Evolutionary conservation across 352 stramenopile genomes (phyloP).

Genomic region (Globisporangium cylindrosporum): DNA sequence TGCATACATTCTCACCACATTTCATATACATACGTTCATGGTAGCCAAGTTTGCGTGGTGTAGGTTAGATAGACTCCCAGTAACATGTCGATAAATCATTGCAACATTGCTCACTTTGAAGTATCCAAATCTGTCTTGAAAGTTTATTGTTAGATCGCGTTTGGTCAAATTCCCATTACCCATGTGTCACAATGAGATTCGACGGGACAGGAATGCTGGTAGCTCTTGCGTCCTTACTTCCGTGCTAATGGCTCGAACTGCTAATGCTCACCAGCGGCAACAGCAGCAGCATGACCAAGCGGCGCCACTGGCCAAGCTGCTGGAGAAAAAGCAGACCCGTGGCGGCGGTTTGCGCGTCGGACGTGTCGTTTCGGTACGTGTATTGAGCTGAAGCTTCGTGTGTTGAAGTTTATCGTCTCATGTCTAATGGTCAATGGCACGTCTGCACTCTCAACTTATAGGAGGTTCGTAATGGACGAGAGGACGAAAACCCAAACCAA

Average conservation of each 20-base stretch:
- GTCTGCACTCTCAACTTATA: constrained; percentile 7
- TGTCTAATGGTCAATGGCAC: background rate
- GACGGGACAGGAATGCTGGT: too few relatives aligned
- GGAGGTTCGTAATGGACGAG: constrained; percentile 28
- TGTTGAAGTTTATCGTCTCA: background rate
- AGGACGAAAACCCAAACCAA: constrained; percentile 21
- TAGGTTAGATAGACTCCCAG: background rate
- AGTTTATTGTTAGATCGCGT: too few relatives aligned
- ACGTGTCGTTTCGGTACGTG: constrained; percentile 47
- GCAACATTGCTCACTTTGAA: too few relatives aligned
- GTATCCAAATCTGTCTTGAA: too few relatives aligned
- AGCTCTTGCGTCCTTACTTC: too few relatives aligned
- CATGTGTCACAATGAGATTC: too few relatives aligned
- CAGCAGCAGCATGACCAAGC: background rate
- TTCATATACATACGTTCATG: background rate
- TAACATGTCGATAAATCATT: too few relatives aligned
- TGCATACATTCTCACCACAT: constrained; percentile 24
- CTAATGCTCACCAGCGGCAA: background rate
- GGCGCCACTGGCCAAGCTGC: background rate
- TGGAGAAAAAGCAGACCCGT: constrained; percentile 17
- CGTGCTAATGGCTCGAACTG: background rate
- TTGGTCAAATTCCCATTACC: too few relatives aligned
- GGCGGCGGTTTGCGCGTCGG: constrained; percentile 46
- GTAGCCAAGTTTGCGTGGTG: background rate
- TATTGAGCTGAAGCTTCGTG: background rate